Conservation (phyloP, 352 stramenopile genomes). For the Pythium phragmitis region DNA sequence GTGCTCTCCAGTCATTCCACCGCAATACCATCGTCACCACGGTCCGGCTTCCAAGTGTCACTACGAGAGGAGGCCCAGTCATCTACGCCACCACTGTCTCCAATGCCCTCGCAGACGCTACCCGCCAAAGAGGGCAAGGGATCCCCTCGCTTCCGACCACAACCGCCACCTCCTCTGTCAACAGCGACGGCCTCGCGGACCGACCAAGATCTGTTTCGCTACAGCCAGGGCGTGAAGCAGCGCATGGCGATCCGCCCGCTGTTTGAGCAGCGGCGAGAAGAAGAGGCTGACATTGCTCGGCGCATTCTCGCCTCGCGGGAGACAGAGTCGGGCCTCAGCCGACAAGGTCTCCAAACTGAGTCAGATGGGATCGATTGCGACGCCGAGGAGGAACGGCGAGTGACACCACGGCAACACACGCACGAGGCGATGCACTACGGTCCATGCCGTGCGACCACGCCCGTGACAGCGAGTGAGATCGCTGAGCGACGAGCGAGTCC, state of each 20-base stretch:
- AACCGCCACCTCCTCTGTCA: conserved; percentile 26
- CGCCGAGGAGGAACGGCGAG: not conserved
- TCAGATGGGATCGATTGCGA: not conserved
- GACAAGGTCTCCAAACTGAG: not conserved
- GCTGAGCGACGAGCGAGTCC: not conserved
- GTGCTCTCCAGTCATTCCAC: conserved; percentile 25
- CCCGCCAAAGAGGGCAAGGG: not conserved
- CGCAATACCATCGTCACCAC: not conserved
- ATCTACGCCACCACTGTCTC: not conserved
- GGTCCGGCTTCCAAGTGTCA: not conserved
- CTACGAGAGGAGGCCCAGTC: not conserved
- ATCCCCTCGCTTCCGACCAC: conserved; percentile 36
- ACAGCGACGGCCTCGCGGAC: conserved; percentile 29
- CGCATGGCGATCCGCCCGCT: conserved; percentile 72
- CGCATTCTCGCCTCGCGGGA: conserved; percentile 30
- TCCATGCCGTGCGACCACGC: conserved; percentile 12
- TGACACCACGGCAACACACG: not conserved
- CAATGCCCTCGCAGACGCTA: not conserved
- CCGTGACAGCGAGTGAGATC: conserved; percentile 20
- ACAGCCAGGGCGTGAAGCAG: conserved; percentile 49
- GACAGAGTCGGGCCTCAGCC: conserved; percentile 6
- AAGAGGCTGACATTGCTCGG: conserved; percentile 32
- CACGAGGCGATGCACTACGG: not conserved
- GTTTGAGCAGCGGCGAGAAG: conserved; percentile 58
- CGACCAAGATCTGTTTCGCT: conserved; percentile 64